Evolutionary conservation across 305 asterid genomes (phyloP), one percentile per base, ranked within the genome.

Genomic region (Solanum hybrid): DNA sequence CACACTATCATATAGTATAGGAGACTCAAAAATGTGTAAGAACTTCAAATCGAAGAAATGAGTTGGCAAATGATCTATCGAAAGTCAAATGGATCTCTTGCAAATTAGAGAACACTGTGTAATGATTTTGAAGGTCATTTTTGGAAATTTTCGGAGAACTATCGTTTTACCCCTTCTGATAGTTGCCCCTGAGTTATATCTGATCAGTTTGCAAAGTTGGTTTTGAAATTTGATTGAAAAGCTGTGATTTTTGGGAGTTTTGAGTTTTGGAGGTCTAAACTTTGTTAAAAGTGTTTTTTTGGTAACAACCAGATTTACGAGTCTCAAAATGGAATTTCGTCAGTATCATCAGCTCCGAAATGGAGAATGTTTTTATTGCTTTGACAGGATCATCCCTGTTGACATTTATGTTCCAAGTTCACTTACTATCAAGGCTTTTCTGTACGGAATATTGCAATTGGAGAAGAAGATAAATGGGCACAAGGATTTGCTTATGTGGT

Each of bases 351-450:
- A 56, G 9, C 69, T 56, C 0, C 22, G 69, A 56, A 6, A 17
- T 17, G 69, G 24, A 40, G 56, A 40, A 40, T 42, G 17, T 42
- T 42, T 42, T 12, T 42, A 42, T 42, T 42, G 92, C 31, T 91
- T 93, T 46, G 94, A 92, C 90, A 80, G 93, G 90, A 93, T 93
- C 79, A 94, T 92, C 40, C 95, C 95, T 4, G 93, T 93, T 20
- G 95, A 93, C 88, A 93, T 93, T 71, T 93, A 93, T 64, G 93
- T 93, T 78, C 94, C 95, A 29, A 93, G 95, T 86, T 93, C 95
- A 26, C 95, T 93, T 37, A 91, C 94, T 29, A 93, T 92, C 1
- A 94, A 93, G 90, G 94, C 94, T 46, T 92, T 93, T 35, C 92
- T 93, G 76, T 92, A 93, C 42, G 94, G 91, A n/a, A 77, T 90